Percentiles rank a stretch among this genome's conserved stretches.
phyloP scores from a whole-genome alignment of 2,329 filamentous ascomycete genomes.

The Stagonosporopsis chrysanthemi region DNA sequence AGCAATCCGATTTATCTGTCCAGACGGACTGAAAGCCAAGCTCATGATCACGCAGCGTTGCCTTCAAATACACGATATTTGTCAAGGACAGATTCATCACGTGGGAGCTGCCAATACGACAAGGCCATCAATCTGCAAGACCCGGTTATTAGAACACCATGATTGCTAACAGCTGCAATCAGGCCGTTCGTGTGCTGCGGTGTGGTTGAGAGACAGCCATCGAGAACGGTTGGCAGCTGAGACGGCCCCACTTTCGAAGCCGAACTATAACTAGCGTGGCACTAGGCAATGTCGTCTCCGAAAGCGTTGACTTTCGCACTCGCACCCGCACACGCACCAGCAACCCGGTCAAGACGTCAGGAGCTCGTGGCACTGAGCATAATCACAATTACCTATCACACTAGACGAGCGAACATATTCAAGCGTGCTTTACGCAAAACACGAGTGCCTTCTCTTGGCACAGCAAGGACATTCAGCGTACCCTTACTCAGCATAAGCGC shows the following conservation, averaged over 20 bases:
- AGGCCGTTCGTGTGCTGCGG: no score
- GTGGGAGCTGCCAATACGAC: no score
- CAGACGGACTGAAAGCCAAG: no score
- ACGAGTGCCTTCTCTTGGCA: not conserved
- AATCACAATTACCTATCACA: not conserved
- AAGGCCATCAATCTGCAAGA: no score
- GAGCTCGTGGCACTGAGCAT: no score
- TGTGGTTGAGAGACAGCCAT: no score
- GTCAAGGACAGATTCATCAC: no score
- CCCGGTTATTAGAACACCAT: no score
- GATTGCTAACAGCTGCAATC: no score
- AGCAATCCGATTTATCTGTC: no score
- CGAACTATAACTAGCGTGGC: not conserved
- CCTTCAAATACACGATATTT: no score
- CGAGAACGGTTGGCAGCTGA: not conserved
- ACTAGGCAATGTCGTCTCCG: constrained; percentile 4
- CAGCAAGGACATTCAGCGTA: not conserved
- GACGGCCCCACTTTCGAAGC: not conserved
- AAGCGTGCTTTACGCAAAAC: not conserved
- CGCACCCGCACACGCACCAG: not conserved
- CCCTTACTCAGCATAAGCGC: not conserved
- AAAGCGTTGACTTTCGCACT: not conserved
- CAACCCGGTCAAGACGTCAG: not conserved
- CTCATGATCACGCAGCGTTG: no score
- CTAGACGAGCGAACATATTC: not conserved